Evolutionary conservation across 495 filamentous ascomycete species (phyloP).

Genomic region (Annulohypoxylon maeteangense): DNA sequence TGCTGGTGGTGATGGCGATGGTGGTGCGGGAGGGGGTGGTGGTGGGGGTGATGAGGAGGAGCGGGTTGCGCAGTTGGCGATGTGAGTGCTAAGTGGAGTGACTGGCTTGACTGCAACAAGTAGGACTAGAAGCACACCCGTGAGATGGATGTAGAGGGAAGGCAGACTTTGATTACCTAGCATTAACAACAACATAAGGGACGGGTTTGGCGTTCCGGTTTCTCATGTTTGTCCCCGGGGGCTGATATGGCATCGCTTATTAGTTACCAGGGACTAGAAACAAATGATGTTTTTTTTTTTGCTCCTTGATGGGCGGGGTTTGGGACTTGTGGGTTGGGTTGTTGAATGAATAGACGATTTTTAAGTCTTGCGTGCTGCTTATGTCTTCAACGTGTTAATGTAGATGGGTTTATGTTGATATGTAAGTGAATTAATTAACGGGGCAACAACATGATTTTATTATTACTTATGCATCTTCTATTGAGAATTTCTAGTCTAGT

Average conservation of each 20-base stretch:
- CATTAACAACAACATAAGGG: constrained; percentile 35
- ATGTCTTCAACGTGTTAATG: not conserved
- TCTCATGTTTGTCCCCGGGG: not conserved
- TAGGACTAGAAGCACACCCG: not conserved
- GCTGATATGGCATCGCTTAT: not conserved
- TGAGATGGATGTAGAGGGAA: not conserved
- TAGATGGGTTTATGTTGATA: not conserved
- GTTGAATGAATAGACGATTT: not conserved
- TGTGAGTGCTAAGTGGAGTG: not conserved
- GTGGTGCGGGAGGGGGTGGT: not conserved
- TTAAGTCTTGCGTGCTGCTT: not conserved
- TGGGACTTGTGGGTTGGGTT: not conserved
- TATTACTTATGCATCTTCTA: too few relatives aligned
- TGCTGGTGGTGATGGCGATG: not conserved
- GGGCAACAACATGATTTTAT: not conserved
- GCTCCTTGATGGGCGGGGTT: not conserved
- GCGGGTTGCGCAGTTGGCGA: constrained; percentile 1
- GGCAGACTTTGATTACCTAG: constrained; percentile 28
- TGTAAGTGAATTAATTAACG: not conserved
- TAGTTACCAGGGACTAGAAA: not conserved
- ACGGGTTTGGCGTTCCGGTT: constrained; percentile 33
- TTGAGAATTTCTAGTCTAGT: too few relatives aligned
- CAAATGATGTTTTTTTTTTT: not conserved
- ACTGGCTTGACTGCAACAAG: not conserved
- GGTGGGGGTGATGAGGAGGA: not conserved